Evolutionary conservation across 2,329 filamentous ascomycete species (phyloP).

Genomic region (Teratosphaeria zuluensis): DNA sequence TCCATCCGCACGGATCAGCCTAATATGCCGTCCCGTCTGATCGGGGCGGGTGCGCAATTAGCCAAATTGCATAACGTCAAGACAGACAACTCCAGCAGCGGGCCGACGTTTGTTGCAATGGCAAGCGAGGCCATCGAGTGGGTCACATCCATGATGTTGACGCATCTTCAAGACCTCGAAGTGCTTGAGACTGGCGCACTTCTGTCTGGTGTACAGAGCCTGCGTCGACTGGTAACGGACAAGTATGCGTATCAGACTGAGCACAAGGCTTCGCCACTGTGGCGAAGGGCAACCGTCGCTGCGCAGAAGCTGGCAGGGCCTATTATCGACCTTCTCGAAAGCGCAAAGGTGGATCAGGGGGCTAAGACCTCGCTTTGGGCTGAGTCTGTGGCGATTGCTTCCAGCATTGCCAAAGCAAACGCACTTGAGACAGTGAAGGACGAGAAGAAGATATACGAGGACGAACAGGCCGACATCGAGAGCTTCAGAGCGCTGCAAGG

Average conservation of each 20-base stretch:
- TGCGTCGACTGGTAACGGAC: slow-evolving; percentile 60
- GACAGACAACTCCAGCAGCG: slow-evolving; percentile 21
- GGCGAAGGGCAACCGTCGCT: slow-evolving; percentile 69
- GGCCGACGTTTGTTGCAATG: slow-evolving; percentile 79
- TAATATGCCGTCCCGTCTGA: slow-evolving; percentile 57
- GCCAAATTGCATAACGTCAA: slow-evolving; percentile 57
- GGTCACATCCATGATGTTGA: slow-evolving; percentile 50
- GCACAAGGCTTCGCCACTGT: slow-evolving; percentile 62
- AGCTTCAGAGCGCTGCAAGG: slow-evolving; percentile 61
- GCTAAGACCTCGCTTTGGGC: slow-evolving; percentile 52
- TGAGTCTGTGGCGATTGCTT: slow-evolving; percentile 29
- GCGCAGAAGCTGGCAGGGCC: slow-evolving; percentile 58
- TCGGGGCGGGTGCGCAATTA: slow-evolving; percentile 61
- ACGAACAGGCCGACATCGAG: slow-evolving; percentile 72
- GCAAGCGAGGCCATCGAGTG: slow-evolving; percentile 72
- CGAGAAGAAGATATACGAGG: slow-evolving; percentile 41
- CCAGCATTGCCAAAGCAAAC: slow-evolving; percentile 29
- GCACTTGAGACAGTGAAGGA: slow-evolving; percentile 22
- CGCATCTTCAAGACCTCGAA: slow-evolving; percentile 52
- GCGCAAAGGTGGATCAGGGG: slow-evolving; percentile 29
- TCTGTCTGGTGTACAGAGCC: slow-evolving; percentile 52
- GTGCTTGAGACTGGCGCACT: slow-evolving; percentile 63
- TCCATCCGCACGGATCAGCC: slow-evolving; percentile 57
- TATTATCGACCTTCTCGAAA: slow-evolving; percentile 44
- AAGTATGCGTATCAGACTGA: slow-evolving; percentile 72